Evolutionary conservation across 495 filamentous ascomycete species (phyloP).

Genomic region (Lophiotrema nucula): DNA sequence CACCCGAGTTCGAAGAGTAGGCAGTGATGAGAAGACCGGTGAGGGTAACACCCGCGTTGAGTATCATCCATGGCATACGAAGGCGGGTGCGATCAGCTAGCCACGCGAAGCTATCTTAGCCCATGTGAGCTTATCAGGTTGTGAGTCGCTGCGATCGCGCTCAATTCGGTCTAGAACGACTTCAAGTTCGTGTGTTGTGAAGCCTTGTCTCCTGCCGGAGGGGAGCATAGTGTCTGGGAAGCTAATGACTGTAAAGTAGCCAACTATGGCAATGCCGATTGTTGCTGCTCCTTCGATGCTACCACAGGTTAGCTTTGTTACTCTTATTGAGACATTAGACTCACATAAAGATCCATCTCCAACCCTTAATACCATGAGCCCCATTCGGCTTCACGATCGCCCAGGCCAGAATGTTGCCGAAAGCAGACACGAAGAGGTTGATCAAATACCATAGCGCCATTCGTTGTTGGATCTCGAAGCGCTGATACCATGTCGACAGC

Average conservation of each 20-base stretch:
- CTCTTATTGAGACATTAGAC: neutral
- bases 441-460: conserved; percentile 26
- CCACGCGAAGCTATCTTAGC: conserved; percentile 18
- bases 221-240: conserved; percentile 31
- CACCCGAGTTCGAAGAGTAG: conserved; percentile 18
- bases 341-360: conserved; percentile 32
- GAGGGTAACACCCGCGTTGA: conserved; percentile 18
- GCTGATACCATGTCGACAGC: conserved; percentile 20
- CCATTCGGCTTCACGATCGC: conserved; percentile 25
- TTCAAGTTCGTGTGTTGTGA: conserved; percentile 21
- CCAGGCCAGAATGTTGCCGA: conserved; percentile 27
- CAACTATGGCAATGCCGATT: conserved; percentile 19
- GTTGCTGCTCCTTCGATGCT: conserved; percentile 29
- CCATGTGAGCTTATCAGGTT: conserved; percentile 25
- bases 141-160: conserved; percentile 24
- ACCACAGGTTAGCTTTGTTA: neutral
- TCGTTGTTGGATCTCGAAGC: conserved; percentile 25
- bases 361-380: conserved; percentile 14
- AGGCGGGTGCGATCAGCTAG: conserved; percentile 13
- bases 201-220: conserved; percentile 15
- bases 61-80: conserved; percentile 21
- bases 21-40: conserved; percentile 24
- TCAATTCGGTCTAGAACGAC: conserved; percentile 27
- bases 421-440: conserved; percentile 26
- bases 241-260: conserved; percentile 21